These are phyloP conservation scores for Fusarium liriodendri DNA, from an alignment of 2,329 filamentous ascomycete genomes.

Conservation along the genomic window DNA sequence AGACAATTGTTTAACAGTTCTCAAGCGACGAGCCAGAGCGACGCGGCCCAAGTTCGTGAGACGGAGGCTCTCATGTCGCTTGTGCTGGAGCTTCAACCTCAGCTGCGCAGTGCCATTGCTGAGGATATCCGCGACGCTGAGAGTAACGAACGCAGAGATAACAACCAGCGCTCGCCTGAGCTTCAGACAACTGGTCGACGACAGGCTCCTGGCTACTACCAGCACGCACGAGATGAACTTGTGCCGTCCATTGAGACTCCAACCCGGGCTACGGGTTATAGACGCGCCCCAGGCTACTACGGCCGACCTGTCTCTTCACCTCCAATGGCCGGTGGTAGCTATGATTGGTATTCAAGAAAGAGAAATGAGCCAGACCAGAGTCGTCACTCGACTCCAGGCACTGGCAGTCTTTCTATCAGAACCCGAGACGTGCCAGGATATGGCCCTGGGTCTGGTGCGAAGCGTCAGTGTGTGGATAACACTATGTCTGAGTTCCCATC, in stretches of 20 bases:
- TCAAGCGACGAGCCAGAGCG: not conserved
- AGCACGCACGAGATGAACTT: not conserved
- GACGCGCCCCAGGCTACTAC: not conserved
- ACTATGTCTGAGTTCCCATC: not conserved
- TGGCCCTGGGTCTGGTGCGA: not conserved
- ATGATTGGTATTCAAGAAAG: not conserved
- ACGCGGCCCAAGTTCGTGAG: slow-evolving; percentile 3
- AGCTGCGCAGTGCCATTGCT: not conserved
- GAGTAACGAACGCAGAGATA: not conserved
- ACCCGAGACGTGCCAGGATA: not conserved
- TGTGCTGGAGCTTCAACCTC: slow-evolving; percentile 20
- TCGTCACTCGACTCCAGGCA: not conserved
- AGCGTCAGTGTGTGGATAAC: not conserved
- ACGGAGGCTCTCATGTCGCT: slow-evolving; percentile 28
- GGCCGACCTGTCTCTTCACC: not conserved
- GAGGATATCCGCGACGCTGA: not conserved
- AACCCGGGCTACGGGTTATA: not conserved
- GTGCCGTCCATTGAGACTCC: slow-evolving; percentile 1
- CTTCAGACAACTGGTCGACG: not conserved
- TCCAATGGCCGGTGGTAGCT: fast-evolving
- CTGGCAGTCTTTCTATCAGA: not conserved
- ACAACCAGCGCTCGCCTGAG: not conserved
- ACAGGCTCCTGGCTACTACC: not conserved
- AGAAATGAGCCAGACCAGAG: not conserved
- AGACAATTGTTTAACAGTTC: not conserved